These are phyloP conservation scores for Periconia macrospinosa DNA, from an alignment of 2,329 filamentous ascomycete species.

Conservation along the genomic window DNA sequence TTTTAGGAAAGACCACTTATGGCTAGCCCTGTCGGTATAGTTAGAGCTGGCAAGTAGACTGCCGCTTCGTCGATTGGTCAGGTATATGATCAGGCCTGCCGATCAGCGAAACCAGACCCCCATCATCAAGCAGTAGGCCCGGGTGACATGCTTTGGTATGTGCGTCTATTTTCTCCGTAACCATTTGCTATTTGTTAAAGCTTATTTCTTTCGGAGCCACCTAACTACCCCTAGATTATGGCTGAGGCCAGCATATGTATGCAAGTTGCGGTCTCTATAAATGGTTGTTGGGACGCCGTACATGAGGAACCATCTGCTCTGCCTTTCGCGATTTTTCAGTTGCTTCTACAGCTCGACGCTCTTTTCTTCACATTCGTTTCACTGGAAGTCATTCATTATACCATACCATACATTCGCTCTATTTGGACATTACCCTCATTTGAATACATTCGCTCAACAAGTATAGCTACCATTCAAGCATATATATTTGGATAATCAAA, in stretches of 20 bases:
- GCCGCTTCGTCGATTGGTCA: not conserved
- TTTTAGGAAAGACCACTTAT: not conserved
- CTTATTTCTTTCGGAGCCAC: not conserved
- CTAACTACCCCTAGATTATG: not conserved
- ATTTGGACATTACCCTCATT: slow-evolving; percentile 1
- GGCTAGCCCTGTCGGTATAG: not conserved
- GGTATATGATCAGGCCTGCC: not conserved
- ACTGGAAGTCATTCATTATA: not conserved
- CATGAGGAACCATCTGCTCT: not conserved
- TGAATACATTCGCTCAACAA: not conserved
- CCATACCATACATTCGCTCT: not conserved
- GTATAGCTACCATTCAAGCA: not conserved
- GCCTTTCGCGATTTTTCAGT: not conserved
- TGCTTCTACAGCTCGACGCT: slow-evolving; percentile 1
- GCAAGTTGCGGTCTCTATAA: not conserved
- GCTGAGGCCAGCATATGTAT: not conserved
- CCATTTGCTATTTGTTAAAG: not conserved
- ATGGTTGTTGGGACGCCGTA: not conserved
- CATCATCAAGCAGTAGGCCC: not conserved
- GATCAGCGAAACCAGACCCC: not conserved
- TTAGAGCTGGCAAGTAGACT: not conserved
- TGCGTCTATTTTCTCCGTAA: not conserved
- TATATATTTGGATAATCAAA: not conserved
- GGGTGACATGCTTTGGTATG: not conserved
- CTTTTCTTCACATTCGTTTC: slow-evolving; percentile 3